Conservation (phyloP, 1,284 basidiomycete genomes). For the Apiotrichum montevideense region DNA sequence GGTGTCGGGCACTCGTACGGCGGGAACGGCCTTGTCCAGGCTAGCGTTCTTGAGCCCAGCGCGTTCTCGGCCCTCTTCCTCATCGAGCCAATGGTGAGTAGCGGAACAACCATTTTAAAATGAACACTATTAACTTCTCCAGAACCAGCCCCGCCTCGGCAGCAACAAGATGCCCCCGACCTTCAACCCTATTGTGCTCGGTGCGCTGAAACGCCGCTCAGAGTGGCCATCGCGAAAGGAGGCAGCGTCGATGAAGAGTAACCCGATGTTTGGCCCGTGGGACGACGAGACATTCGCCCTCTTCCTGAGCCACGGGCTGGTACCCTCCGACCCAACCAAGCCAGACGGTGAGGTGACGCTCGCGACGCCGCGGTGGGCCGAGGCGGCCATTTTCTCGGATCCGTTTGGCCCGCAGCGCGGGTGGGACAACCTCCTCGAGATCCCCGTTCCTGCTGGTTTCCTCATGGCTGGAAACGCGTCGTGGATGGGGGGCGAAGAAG, state of each 20-base stretch:
- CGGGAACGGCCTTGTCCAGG: constrained; percentile 59
- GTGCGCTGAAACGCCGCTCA: constrained; percentile 58
- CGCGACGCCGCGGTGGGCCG: constrained; percentile 33
- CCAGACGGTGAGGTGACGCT: constrained; percentile 24
- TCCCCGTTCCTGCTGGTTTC: constrained; percentile 30
- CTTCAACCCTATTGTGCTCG: constrained; percentile 25
- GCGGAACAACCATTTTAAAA: no score
- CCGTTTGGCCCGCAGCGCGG: constrained; percentile 23
- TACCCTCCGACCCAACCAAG: constrained; percentile 27
- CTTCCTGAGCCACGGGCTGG: constrained; percentile 64
- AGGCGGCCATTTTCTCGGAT: constrained; percentile 35
- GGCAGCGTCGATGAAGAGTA: constrained; percentile 51
- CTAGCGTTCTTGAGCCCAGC: constrained; percentile 57
- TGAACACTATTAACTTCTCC: neutral
- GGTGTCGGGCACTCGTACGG: constrained; percentile 77
- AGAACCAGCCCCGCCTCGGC: neutral
- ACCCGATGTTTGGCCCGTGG: constrained; percentile 36
- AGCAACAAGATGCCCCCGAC: neutral
- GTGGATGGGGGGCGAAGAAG: constrained; percentile 19
- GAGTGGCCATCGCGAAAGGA: constrained; percentile 60
- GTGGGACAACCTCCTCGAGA: constrained; percentile 29
- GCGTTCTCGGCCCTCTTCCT: constrained; percentile 69
- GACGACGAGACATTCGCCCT: constrained; percentile 56
- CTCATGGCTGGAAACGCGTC: constrained; percentile 25
- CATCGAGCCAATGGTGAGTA: constrained; percentile 60